phyloP scores from a whole-genome alignment of 2,329 filamentous ascomycete species.

The Calonectria fujianensis region DNA sequence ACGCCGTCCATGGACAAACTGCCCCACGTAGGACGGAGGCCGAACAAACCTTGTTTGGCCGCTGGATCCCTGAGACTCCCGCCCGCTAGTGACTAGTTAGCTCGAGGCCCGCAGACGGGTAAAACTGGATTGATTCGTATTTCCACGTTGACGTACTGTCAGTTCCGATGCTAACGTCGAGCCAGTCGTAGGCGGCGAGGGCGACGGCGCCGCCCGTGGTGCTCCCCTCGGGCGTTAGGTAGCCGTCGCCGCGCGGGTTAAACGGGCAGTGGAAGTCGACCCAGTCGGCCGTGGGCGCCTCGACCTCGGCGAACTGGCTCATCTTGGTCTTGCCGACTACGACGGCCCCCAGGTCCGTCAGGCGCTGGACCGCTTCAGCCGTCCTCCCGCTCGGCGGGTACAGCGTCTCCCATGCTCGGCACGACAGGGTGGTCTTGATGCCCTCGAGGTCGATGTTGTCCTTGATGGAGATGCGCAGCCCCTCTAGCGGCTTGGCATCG shows the following conservation, averaged over 20 bases:
- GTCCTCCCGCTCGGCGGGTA: conserved; percentile 68
- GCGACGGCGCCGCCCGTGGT: conserved; percentile 54
- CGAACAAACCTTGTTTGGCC: conserved; percentile 1
- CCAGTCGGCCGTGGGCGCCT: conserved; percentile 67
- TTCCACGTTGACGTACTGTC: conserved; percentile 37
- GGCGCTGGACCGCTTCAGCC: conserved; percentile 69
- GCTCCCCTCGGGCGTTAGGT: conserved; percentile 53
- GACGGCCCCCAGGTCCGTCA: conserved; percentile 74
- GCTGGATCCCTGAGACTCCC: conserved; percentile 3
- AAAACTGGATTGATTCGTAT: not conserved
- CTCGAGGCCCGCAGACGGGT: not conserved
- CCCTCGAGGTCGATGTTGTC: conserved; percentile 75
- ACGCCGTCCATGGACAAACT: conserved; percentile 7
- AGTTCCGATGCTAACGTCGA: conserved; percentile 50
- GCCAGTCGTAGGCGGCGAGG: conserved; percentile 56
- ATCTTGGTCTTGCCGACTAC: conserved; percentile 67
- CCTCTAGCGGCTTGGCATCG: not conserved
- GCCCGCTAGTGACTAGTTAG: not conserved
- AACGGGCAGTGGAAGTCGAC: conserved; percentile 54
- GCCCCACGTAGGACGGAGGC: conserved; percentile 3
- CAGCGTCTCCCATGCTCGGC: conserved; percentile 72
- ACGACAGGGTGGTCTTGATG: conserved; percentile 71
- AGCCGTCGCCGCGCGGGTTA: conserved; percentile 57
- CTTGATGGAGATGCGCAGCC: conserved; percentile 63
- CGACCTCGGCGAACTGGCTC: conserved; percentile 64